These are phyloP conservation scores for Yamadazyma phyllophila DNA, from an alignment of 805 yeast genomes.

Conservation along the genomic window DNA sequence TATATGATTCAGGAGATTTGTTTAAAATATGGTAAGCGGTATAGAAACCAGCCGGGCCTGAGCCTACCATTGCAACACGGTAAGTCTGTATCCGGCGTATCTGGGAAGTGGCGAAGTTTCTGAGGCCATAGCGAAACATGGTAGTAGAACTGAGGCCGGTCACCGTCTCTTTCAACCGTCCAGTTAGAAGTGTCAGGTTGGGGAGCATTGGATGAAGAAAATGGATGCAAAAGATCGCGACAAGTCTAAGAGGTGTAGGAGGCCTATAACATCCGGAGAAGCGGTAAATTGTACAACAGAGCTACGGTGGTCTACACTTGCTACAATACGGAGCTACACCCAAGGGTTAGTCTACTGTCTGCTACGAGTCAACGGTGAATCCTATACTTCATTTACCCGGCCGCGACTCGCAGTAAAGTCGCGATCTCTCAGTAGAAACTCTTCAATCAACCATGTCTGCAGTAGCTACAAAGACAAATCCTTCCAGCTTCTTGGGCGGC, in stretches of 20 bases:
- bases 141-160: no score
- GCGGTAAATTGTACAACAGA: no score
- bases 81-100: constrained; percentile 12
- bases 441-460: constrained; percentile 9
- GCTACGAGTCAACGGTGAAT: background rate
- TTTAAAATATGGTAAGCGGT: constrained; percentile 73
- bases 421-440: background rate
- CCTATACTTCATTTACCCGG: constrained; percentile 4
- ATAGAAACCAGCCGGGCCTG: constrained; percentile 97
- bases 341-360: no score
- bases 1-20: constrained; percentile 30
- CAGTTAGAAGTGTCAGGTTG: no score
- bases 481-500: constrained; percentile 75
- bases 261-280: no score
- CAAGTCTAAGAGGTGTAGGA: no score
- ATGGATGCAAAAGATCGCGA: no score
- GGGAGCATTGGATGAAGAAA: no score
- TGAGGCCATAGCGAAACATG: background rate
- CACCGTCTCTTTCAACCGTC: no score
- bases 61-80: constrained; percentile 77
- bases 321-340: no score
- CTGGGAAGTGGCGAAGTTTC: background rate
- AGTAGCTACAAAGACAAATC: constrained; percentile 41
- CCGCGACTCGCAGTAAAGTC: background rate
- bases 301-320: no score